These are phyloP conservation scores for Pseudonitzschia delicatissima DNA, from an alignment of 108 stramenopile genomes.

Conservation along the genomic window DNA sequence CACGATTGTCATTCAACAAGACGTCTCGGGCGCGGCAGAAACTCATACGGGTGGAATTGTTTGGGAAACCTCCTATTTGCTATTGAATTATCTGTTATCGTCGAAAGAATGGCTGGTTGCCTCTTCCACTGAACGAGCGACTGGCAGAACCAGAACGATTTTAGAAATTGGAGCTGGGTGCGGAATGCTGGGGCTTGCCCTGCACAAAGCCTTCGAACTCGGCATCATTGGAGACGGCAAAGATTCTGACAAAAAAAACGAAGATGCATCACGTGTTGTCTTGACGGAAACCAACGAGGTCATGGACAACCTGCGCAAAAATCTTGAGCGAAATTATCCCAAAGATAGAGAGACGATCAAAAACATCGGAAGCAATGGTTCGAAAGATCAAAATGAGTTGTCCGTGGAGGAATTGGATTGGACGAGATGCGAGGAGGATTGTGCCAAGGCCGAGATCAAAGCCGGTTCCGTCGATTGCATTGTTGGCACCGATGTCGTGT, in stretches of 20 bases:
- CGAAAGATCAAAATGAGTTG: not conserved
- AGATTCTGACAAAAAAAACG: not conserved
- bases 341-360: not conserved
- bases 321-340: slow-evolving; percentile 27
- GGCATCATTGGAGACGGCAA: not conserved
- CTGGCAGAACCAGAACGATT: not conserved
- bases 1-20: slow-evolving; percentile 48
- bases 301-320: slow-evolving; percentile 42
- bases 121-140: too few species aligned
- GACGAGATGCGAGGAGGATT: slow-evolving; percentile 49
- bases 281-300: slow-evolving; percentile 65
- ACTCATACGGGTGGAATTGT: slow-evolving; percentile 78
- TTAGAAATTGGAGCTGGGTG: slow-evolving; percentile 6
- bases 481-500: slow-evolving; percentile 76
- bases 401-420: slow-evolving; percentile 46
- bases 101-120: not conserved
- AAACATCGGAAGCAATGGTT: too few species aligned
- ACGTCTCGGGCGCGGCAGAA: slow-evolving; percentile 36
- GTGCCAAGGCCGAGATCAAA: slow-evolving; percentile 24
- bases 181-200: slow-evolving; percentile 19
- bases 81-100: slow-evolving; percentile 43
- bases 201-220: slow-evolving; percentile 22
- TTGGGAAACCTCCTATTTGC: slow-evolving; percentile 70
- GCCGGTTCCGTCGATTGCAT: slow-evolving; percentile 66
- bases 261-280: slow-evolving; percentile 38